These are phyloP conservation scores for Xerocomellus chrysenteron DNA, from an alignment of 768 basidiomycete species.

Conservation along the genomic window DNA sequence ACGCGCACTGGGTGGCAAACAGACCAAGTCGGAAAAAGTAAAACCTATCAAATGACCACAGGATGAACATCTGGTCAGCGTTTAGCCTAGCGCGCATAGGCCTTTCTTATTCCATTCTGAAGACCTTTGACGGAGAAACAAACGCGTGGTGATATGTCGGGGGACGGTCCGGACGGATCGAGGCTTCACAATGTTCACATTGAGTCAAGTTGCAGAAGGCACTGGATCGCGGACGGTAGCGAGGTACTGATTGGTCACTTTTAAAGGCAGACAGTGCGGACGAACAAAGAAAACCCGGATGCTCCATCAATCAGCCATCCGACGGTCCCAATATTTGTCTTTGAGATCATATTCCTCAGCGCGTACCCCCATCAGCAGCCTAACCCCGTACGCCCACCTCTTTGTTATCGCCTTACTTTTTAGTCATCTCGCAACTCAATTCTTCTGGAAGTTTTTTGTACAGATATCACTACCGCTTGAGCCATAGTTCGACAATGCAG, in stretches of 20 bases:
- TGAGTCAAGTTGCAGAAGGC: not conserved
- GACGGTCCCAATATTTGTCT: not conserved
- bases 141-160: not conserved
- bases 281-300: conserved; percentile 4
- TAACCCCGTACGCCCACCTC: conserved; percentile 2
- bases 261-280: conserved; percentile 13
- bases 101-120: not conserved
- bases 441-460: not conserved
- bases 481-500: conserved; percentile 24
- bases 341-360: not conserved
- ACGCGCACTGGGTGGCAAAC: conserved; percentile 1
- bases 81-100: not conserved
- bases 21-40: not conserved
- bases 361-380: not conserved
- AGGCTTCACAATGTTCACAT: not conserved
- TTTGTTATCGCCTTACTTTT: not conserved
- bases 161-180: not conserved
- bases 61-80: not conserved
- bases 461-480: conserved; percentile 1
- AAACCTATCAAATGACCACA: not conserved
- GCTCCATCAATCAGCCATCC: conserved; percentile 5
- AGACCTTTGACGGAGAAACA: not conserved
- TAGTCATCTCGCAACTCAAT: not conserved
- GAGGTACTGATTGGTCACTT: not conserved
- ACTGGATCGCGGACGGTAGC: not conserved